A percentile compares a stretch with the other conserved stretches of the same genome.
phyloP scores from a whole-genome alignment of 2,329 filamentous ascomycete genomes.

The Drechslerella dactyloides region DNA sequence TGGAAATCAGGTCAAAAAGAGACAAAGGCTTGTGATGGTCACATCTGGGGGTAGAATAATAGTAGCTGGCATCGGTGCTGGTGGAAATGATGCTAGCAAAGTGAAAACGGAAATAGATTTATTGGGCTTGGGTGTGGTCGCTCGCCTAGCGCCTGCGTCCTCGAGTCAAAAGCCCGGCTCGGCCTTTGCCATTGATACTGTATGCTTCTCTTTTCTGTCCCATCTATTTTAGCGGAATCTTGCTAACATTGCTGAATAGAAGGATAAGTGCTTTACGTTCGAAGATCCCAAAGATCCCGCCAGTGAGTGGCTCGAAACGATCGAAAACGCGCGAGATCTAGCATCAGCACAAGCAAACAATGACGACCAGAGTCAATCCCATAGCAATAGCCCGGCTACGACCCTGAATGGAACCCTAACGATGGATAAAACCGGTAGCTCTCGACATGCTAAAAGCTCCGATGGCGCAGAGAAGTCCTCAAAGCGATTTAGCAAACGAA shows the following conservation, averaged over 20 bases:
- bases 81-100: conserved; percentile 94
- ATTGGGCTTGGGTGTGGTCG: conserved; percentile 77
- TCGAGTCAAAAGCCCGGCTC: conserved; percentile 82
- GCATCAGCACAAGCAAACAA: conserved; percentile 64
- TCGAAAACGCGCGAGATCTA: conserved; percentile 85
- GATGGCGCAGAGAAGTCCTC: conserved; percentile 56
- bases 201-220: conserved; percentile 64
- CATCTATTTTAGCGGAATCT: conserved; percentile 19
- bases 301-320: conserved; percentile 88
- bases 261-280: conserved; percentile 88
- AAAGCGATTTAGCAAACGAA: conserved; percentile 84
- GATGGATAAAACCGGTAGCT: conserved; percentile 65
- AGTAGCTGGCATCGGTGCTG: conserved; percentile 70
- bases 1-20: conserved; percentile 86
- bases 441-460: conserved; percentile 63
- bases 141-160: conserved; percentile 71
- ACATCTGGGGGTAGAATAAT: conserved; percentile 90
- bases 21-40: conserved; percentile 90
- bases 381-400: conserved; percentile 68
- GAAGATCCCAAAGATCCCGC: conserved; percentile 86
- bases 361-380: conserved; percentile 34
- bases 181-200: conserved; percentile 73
- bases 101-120: conserved; percentile 91
- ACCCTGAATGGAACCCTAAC: conserved; percentile 67
- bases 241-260: conserved; percentile 62